Base-by-base conservation (phyloP, 2,329 filamentous ascomycete genomes). In the Drechslerella coelobrocha region DNA sequence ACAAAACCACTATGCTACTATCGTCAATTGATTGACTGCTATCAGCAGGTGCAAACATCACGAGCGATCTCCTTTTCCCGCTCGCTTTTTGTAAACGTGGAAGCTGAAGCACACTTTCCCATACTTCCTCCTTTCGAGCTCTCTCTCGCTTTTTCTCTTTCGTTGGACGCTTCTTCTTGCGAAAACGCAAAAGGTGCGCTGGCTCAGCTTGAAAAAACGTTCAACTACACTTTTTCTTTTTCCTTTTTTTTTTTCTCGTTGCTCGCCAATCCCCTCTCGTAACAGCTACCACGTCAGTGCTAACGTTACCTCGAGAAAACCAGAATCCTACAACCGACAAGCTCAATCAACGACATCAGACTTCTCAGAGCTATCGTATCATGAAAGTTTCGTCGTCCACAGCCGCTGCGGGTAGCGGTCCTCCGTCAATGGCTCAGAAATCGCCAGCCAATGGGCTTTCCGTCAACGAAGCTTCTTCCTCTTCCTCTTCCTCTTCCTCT, bases 371-470 rank as follows among this genome's bases (percentile, higher is more conserved):
- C 12, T n/a, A 5, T n/a, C 24, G 43, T 51, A 69, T 27, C 39
- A 69, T 69, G 65, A 69, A 53, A 48, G 41, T 57, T 47, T 21
- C 65, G 57, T 61, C 65, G 17, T 62, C 57, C 27, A 55, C 57
- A 26, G 43, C 52, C 51, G 57, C 57, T 21, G 52, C 50, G 27
- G 57, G 52, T 37, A 45, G 26, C 53, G 65, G 57, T n/a, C 31
- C 45, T 31, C 34, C 48, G 57, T 45, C 65, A 69, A 69, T 69
- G 65, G 65, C 43, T 62, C 65, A 53, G 29, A 62, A 62, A 51
- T 61, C 57, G 12, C 56, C 45, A 14, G 52, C 26, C 24, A 69
- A 57, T 56, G 56, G 56, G 26, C 51, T 51, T 4, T n/a, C 48
- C 51, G 56, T 41, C 59, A 57, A 52, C 24, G 47, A 43, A 23